These are phyloP conservation scores for Aspergillus fijiensis DNA, from an alignment of 2,329 filamentous ascomycete genomes.

Conservation along the genomic window DNA sequence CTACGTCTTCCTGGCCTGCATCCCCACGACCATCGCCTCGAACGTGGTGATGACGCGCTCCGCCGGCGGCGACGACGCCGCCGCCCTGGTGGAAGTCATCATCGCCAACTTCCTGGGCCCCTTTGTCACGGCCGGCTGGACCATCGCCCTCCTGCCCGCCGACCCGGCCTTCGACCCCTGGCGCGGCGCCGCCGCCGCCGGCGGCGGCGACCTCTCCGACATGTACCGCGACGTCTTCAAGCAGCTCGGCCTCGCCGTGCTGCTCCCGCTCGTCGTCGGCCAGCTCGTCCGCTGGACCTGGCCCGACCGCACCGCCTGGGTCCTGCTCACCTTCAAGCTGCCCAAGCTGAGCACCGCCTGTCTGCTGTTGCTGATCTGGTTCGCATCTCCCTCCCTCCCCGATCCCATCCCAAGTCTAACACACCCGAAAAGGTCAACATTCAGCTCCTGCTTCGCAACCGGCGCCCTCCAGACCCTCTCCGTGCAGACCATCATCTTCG, in stretches of 20 bases:
- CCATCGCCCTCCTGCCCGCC: constrained; percentile 55
- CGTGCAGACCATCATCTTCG: constrained; percentile 62
- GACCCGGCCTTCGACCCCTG: constrained; percentile 34
- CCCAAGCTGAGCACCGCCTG: constrained; percentile 47
- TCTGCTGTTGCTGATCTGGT: constrained; percentile 59
- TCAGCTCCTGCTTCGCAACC: constrained; percentile 57
- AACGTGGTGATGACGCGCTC: constrained; percentile 73
- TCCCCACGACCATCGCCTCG: constrained; percentile 70
- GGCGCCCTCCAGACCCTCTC: constrained; percentile 60
- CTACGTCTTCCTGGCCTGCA: constrained; percentile 65
- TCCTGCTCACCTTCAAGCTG: constrained; percentile 55
- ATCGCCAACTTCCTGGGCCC: constrained; percentile 69
- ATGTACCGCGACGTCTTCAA: constrained; percentile 68
- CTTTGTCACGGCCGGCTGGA: constrained; percentile 66
- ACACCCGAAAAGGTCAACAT: constrained; percentile 40
- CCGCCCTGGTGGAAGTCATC: constrained; percentile 66
- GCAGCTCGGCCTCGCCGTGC: constrained; percentile 66
- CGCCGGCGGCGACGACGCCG: constrained; percentile 66
- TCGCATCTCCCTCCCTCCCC: constrained; percentile 8
- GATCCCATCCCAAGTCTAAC: neutral
- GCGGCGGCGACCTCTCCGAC: constrained; percentile 53
- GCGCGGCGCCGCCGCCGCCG: constrained; percentile 52
- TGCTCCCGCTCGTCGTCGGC: constrained; percentile 63
- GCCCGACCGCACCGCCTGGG: constrained; percentile 40
- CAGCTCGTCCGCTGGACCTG: constrained; percentile 60